A percentile compares a stretch with the other conserved stretches of the same genome.
Conservation (phyloP, 257 asterid genomes). For the Handroanthus guayacan region DNA sequence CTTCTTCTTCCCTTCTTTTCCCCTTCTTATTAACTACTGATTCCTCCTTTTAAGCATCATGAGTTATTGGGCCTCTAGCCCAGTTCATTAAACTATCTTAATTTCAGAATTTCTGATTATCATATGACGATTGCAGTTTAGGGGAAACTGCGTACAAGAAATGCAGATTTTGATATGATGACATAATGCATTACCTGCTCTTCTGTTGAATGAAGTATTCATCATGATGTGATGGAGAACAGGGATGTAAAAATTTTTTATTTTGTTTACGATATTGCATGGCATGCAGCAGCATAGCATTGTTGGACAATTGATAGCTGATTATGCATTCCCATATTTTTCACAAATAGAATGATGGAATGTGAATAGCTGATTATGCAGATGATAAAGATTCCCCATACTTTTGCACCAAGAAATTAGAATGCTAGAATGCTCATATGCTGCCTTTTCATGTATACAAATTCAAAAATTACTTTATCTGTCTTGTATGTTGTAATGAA, state of each 20-base stretch:
- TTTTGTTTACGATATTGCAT: slow-evolving; percentile 8
- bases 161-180: not conserved
- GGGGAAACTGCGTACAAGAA: not conserved
- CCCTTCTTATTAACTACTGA: not conserved
- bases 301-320: slow-evolving; percentile 10
- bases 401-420: slow-evolving; percentile 1
- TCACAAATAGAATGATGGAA: too few species aligned
- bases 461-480: not conserved
- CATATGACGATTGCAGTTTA: not conserved
- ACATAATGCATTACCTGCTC: not conserved
- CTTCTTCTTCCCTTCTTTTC: not conserved
- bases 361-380: slow-evolving; percentile 12
- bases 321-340: not conserved
- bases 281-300: not conserved
- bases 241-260: not conserved
- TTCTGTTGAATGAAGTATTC: not conserved
- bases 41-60: not conserved
- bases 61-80: not conserved
- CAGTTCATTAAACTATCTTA: not conserved
- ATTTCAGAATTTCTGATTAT: not conserved
- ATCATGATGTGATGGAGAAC: not conserved
- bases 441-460: not conserved
- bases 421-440: not conserved
- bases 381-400: not conserved
- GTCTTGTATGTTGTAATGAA: slow-evolving; percentile 11